phyloP scores from a whole-genome alignment of 192 early-diverging fungal species.

The Chytriomyces sp. region DNA sequence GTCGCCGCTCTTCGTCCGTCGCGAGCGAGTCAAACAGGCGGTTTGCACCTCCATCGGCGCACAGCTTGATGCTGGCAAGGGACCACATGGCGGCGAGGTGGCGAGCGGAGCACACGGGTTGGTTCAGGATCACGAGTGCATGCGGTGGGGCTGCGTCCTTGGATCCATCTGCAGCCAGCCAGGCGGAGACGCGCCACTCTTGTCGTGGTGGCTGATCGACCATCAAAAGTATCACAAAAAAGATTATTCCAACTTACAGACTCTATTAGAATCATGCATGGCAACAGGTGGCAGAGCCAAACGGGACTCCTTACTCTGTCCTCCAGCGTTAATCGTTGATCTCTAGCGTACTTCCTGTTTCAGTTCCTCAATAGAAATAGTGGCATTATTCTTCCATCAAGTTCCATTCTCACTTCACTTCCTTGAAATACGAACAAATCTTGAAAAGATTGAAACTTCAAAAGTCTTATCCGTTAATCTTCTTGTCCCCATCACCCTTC shows the following conservation, averaged over 20 bases:
- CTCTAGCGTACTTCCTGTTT: too few species aligned
- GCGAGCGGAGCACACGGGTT: conserved; percentile 50
- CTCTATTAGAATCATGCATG: too few species aligned
- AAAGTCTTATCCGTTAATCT: conserved; percentile 10
- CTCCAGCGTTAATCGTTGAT: too few species aligned
- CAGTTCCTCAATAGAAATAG: too few species aligned
- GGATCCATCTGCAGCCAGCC: background rate
- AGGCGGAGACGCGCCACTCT: background rate
- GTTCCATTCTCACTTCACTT: background rate
- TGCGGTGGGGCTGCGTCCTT: background rate
- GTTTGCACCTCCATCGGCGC: conserved; percentile 92
- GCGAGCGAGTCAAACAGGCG: conserved; percentile 71
- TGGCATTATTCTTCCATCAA: too few species aligned
- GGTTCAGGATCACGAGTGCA: conserved; percentile 75
- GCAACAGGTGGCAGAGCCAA: too few species aligned
- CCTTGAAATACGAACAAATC: background rate
- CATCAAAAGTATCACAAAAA: too few species aligned
- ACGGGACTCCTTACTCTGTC: too few species aligned
- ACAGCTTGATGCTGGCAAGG: conserved; percentile 58
- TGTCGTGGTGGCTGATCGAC: background rate
- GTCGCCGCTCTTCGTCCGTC: conserved; percentile 42
- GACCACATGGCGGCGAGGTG: conserved; percentile 35
- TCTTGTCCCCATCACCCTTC: conserved; percentile 32
- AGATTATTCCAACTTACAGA: too few species aligned
- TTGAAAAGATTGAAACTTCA: background rate